A percentile compares a stretch with the other conserved stretches of the same genome.
These are phyloP conservation scores for Suillus paluster DNA, from an alignment of 768 basidiomycete species.

Conservation along the genomic window DNA sequence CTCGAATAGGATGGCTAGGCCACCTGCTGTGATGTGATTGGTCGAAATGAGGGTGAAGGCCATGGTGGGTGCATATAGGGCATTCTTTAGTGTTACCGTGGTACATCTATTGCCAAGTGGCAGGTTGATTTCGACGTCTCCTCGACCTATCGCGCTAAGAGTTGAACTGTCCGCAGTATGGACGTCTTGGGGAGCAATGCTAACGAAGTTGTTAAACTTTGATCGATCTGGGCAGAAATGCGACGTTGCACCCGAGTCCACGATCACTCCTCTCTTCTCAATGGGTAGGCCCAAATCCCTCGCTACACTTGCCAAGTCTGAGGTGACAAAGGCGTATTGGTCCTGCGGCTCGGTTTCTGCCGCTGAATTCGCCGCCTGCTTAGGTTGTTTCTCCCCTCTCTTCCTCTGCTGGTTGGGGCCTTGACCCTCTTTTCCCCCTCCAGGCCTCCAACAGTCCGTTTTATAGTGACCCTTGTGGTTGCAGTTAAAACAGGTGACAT, in stretches of 20 bases:
- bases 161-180: background rate
- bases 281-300: background rate
- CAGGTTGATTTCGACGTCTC: slow-evolving; percentile 1
- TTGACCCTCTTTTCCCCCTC: slow-evolving; percentile 8
- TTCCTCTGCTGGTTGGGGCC: slow-evolving; percentile 2
- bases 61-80: slow-evolving; percentile 4
- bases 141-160: background rate
- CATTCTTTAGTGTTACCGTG: background rate
- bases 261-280: background rate
- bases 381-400: background rate
- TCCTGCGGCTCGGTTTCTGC: background rate
- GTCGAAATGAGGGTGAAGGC: slow-evolving; percentile 1
- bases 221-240: slow-evolving; percentile 3
- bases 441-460: slow-evolving; percentile 1
- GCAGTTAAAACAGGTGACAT: background rate
- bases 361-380: background rate
- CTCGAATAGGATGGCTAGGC: too few relatives aligned
- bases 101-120: background rate
- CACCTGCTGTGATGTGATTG: background rate
- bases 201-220: background rate
- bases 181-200: background rate
- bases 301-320: background rate
- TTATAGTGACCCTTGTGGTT: background rate
- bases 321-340: background rate
- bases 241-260: background rate